Evolutionary conservation across 2,329 filamentous ascomycete genomes (phyloP).

Genomic region (Calonectria hawksworthii): DNA sequence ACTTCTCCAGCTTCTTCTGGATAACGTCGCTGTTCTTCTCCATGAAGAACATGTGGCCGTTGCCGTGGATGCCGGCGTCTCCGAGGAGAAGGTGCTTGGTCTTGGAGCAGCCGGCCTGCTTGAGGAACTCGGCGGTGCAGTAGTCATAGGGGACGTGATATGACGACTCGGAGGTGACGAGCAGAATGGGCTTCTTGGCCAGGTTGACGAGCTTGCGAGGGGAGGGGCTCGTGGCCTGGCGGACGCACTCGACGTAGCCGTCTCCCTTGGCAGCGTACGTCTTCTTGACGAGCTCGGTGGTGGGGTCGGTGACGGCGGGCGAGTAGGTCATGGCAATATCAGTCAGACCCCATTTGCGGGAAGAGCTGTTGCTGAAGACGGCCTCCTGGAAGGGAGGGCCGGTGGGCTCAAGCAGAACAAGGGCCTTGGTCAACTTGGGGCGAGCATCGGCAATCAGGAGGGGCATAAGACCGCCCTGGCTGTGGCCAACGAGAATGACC

Average conservation of each 20-base stretch:
- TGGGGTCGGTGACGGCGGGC: constrained; percentile 50
- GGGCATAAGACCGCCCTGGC: constrained; percentile 59
- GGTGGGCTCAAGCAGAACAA: constrained; percentile 61
- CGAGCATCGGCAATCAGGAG: constrained; percentile 46
- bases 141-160: constrained; percentile 41
- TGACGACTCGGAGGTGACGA: constrained; percentile 34
- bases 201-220: constrained; percentile 50
- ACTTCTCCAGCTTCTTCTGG: constrained; percentile 26
- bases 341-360: constrained; percentile 61
- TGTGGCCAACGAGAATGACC: constrained; percentile 59
- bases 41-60: constrained; percentile 45
- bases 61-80: constrained; percentile 34
- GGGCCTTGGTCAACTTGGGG: constrained; percentile 55
- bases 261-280: constrained; percentile 14
- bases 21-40: constrained; percentile 42
- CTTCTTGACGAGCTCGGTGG: constrained; percentile 29
- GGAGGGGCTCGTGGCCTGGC: constrained; percentile 28
- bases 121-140: constrained; percentile 38
- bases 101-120: constrained; percentile 39
- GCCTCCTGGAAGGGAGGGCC: constrained; percentile 63
- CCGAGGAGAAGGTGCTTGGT: constrained; percentile 39
- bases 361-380: constrained; percentile 50
- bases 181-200: constrained; percentile 45
- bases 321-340: constrained; percentile 63
- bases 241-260: constrained; percentile 32